These are phyloP conservation scores for Trichophyton verrucosum DNA, from an alignment of 2,329 filamentous ascomycete species.

Conservation along the genomic window DNA sequence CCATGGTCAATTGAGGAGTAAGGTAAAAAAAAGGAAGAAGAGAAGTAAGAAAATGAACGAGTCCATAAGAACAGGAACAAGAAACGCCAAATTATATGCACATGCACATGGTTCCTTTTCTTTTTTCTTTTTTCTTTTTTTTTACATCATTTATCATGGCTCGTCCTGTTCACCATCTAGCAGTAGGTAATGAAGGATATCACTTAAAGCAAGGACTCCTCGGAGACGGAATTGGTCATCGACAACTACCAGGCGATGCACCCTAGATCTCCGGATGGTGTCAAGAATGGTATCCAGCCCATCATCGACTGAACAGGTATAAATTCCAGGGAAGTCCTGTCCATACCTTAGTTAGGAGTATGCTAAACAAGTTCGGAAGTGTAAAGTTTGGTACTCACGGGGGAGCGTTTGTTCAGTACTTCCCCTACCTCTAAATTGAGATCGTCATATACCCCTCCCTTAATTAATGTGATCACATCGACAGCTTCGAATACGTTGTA, in stretches of 20 bases:
- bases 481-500: slow-evolving; percentile 97
- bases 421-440: slow-evolving; percentile 77
- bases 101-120: slow-evolving; percentile 2
- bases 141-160: slow-evolving; percentile 16
- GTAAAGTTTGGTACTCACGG: slow-evolving; percentile 38
- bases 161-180: slow-evolving; percentile 60
- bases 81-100: slow-evolving; percentile 5
- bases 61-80: neutral
- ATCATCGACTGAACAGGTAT: slow-evolving; percentile 86
- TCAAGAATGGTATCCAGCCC: slow-evolving; percentile 92
- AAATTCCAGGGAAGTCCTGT: slow-evolving; percentile 85
- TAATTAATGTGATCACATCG: slow-evolving; percentile 92
- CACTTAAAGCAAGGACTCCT: slow-evolving; percentile 84
- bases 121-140: neutral
- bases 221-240: slow-evolving; percentile 77
- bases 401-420: slow-evolving; percentile 70
- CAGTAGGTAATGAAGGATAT: slow-evolving; percentile 91
- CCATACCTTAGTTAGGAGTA: neutral
- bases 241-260: slow-evolving; percentile 85
- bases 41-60: no score
- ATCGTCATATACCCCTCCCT: slow-evolving; percentile 85
- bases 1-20: neutral
- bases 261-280: slow-evolving; percentile 85
- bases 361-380: neutral
- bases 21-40: neutral